Percentiles rank a stretch among this genome's conserved stretches.
Conservation (phyloP, 148 eudicot genomes). For the Beta vulgaris region DNA sequence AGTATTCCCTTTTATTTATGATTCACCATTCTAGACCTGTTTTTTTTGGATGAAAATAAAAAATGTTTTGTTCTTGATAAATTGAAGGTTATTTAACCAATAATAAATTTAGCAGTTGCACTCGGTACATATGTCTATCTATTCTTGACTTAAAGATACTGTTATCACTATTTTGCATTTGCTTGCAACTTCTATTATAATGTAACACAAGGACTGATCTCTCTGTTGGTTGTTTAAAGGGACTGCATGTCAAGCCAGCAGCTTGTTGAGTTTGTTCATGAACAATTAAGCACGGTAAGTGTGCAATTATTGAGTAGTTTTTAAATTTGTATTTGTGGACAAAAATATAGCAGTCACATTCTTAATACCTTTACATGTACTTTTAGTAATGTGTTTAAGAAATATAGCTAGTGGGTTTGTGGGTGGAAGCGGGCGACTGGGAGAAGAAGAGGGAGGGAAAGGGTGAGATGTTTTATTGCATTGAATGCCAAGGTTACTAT, state of each 20-base stretch:
- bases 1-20: no score
- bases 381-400: no score
- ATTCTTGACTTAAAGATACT: not conserved
- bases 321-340: no score
- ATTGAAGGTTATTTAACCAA: not conserved
- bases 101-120: not conserved
- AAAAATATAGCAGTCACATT: not conserved
- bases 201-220: not conserved
- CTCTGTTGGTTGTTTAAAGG: slow-evolving; percentile 45
- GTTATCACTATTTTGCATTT: not conserved
- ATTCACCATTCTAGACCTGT: no score
- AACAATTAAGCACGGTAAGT: slow-evolving; percentile 67
- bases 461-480: no score
- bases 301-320: no score
- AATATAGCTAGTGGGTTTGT: no score
- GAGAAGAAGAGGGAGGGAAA: no score
- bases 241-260: slow-evolving; percentile 99
- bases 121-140: not conserved
- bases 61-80: not conserved
- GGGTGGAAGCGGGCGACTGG: no score
- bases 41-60: no score
- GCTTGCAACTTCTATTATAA: not conserved
- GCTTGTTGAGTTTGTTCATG: slow-evolving; percentile 81
- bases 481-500: no score
- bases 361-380: not conserved